Evolutionary conservation across 345 rosid species (phyloP).

Genomic region (Syzygium jambos): DNA sequence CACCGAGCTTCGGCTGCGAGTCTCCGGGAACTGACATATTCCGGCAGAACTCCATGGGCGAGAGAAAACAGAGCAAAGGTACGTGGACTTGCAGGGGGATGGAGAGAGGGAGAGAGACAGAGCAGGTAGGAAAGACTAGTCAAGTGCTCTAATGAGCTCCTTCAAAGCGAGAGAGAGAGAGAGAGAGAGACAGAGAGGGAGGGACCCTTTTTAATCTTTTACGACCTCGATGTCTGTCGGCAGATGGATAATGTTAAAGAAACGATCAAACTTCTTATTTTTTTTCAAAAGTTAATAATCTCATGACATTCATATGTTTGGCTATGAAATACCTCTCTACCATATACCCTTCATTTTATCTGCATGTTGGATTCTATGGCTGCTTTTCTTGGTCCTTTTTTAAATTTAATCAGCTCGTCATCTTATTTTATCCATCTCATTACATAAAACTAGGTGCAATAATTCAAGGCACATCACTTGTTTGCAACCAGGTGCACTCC

Average conservation of each 20-base stretch:
- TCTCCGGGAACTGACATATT: background rate
- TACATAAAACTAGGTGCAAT: background rate
- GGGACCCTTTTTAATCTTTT: background rate
- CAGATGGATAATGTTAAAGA: background rate
- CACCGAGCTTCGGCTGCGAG: constrained; percentile 3
- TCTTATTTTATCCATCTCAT: background rate
- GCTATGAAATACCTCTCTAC: background rate
- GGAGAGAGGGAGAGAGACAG: background rate
- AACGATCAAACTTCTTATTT: background rate
- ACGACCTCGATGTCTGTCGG: background rate
- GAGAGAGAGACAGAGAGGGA: background rate
- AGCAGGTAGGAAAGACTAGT: background rate
- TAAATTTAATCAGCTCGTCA: background rate
- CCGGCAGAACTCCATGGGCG: constrained; percentile 18
- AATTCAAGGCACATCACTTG: background rate
- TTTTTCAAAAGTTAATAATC: background rate
- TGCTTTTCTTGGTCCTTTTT: background rate
- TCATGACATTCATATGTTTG: background rate
- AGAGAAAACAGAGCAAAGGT: background rate
- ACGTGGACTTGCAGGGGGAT: background rate
- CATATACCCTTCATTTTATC: background rate
- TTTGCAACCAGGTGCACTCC: background rate
- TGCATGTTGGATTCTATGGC: background rate
- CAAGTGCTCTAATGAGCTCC: background rate
- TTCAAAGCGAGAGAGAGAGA: background rate